phyloP scores from a whole-genome alignment of 2,329 filamentous ascomycete species.

The Verticillium nubilum region DNA sequence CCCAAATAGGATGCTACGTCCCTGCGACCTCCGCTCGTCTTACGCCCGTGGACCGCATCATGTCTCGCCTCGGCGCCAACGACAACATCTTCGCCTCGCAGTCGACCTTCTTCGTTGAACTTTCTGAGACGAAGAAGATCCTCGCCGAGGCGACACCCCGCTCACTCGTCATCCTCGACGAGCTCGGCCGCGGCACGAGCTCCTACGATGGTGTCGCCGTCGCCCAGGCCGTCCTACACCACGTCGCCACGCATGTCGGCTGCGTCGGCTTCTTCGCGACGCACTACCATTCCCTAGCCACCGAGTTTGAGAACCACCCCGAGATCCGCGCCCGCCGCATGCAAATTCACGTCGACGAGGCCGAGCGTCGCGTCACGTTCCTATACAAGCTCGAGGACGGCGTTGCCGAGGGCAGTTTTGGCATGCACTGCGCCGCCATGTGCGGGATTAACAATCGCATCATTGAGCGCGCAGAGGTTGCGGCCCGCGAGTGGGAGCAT shows the following conservation, averaged over 20 bases:
- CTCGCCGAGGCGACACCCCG: conserved; percentile 88
- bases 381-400: conserved; percentile 90
- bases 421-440: conserved; percentile 99
- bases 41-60: conserved; percentile 93
- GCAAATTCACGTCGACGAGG: conserved; percentile 90
- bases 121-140: conserved; percentile 98
- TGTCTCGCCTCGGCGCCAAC: conserved; percentile 95
- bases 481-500: conserved; percentile 91
- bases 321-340: conserved; percentile 84
- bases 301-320: conserved; percentile 84
- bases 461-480: conserved; percentile 80
- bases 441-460: conserved; percentile 83
- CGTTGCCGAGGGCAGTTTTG: conserved; percentile 93
- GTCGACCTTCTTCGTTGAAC: conserved; percentile 95
- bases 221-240: conserved; percentile 94
- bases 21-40: conserved; percentile 77
- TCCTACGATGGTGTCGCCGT: conserved; percentile 97
- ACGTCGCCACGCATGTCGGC: conserved; percentile 87
- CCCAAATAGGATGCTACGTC: conserved; percentile 90
- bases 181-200: conserved; percentile 88
- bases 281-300: conserved; percentile 90
- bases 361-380: conserved; percentile 84
- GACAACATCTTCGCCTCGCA: conserved; percentile 99
- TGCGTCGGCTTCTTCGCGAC: conserved; percentile 96
- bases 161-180: conserved; percentile 93